These are phyloP conservation scores for Peronosclerospora sorghi DNA, from an alignment of 352 stramenopile species.

Conservation along the genomic window DNA sequence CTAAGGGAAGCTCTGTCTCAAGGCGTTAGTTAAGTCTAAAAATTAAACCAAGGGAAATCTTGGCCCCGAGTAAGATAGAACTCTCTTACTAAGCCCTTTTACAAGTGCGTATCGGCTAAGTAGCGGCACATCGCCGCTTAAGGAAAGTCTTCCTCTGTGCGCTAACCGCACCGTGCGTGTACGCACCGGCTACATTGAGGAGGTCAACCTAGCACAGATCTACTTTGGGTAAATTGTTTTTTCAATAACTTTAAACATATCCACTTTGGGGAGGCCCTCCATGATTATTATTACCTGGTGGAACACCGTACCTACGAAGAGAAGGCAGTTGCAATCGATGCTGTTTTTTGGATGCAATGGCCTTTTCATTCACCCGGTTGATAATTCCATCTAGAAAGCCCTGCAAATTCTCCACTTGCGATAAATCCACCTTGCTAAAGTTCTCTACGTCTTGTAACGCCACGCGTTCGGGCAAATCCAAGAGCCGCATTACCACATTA, in stretches of 20 bases:
- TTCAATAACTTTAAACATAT: too few relatives aligned
- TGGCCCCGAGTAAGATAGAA: too few relatives aligned
- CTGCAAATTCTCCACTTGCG: constrained; percentile 67
- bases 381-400: constrained; percentile 79
- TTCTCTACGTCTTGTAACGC: constrained; percentile 62
- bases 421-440: constrained; percentile 63
- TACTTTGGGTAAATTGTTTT: too few relatives aligned
- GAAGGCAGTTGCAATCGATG: constrained; percentile 18
- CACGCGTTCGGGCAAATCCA: constrained; percentile 53
- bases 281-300: constrained; percentile 6
- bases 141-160: too few relatives aligned
- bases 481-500: constrained; percentile 56
- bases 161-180: too few relatives aligned
- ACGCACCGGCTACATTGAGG: constrained; percentile 16
- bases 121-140: too few relatives aligned
- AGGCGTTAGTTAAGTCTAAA: too few relatives aligned
- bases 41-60: too few relatives aligned
- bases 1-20: too few relatives aligned
- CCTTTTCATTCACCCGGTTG: constrained; percentile 67
- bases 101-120: too few relatives aligned
- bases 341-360: constrained; percentile 27
- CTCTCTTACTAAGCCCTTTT: too few relatives aligned
- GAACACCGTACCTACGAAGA: constrained; percentile 10
- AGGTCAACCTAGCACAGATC: constrained; percentile 24
- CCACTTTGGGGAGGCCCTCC: constrained; percentile 4